A percentile compares a stretch with the other conserved stretches of the same genome.
These are phyloP conservation scores for Sporothrix curviconia DNA, from an alignment of 2,329 filamentous ascomycete genomes.

Conservation along the genomic window DNA sequence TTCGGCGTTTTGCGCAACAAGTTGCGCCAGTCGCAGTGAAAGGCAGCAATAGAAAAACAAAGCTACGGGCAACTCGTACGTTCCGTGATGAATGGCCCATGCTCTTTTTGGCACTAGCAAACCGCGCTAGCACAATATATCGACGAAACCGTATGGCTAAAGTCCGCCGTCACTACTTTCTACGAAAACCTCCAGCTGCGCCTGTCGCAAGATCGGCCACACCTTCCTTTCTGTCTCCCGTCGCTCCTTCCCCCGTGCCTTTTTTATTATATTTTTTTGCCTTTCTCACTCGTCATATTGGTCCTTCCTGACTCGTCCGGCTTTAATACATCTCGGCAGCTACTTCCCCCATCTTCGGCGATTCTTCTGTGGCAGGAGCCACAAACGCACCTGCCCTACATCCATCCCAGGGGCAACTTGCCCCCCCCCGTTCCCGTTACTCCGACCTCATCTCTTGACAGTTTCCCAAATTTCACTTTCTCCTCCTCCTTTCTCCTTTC, in stretches of 20 bases:
- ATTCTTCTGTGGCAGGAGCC: not conserved
- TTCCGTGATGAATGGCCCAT: not conserved
- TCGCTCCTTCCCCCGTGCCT: not conserved
- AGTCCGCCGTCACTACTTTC: slow-evolving; percentile 13
- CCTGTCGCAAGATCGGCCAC: not conserved
- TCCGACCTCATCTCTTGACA: slow-evolving; percentile 1
- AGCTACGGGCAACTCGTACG: not conserved
- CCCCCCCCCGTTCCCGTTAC: not conserved
- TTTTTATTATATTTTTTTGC: not conserved
- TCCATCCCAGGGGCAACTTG: not conserved
- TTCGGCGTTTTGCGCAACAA: slow-evolving; percentile 6
- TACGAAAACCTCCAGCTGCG: not conserved
- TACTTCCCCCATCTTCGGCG: not conserved
- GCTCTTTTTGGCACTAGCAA: not conserved
- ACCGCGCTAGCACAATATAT: slow-evolving; percentile 8
- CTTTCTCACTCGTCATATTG: no score
- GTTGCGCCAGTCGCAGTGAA: no score
- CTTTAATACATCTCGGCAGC: not conserved
- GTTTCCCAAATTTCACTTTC: not conserved
- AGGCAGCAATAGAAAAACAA: not conserved
- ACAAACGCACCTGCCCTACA: not conserved
- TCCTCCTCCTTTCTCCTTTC: no score
- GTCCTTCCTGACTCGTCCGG: no score
- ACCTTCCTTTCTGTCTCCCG: not conserved
- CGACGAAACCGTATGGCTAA: slow-evolving; percentile 14